phyloP scores from a whole-genome alignment of 106 monocot genomes.

The Allium sativum region DNA sequence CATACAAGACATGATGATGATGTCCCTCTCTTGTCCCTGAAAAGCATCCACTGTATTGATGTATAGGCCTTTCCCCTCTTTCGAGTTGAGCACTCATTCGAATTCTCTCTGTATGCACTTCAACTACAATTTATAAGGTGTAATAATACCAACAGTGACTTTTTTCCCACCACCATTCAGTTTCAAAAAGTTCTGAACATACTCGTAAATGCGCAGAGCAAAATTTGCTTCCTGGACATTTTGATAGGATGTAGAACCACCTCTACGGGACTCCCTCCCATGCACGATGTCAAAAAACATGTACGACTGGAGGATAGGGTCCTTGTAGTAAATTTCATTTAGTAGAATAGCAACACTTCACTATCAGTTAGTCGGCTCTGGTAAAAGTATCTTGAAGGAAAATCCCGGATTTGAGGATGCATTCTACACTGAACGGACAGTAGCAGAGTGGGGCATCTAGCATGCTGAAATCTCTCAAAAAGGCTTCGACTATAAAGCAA shows the following conservation, averaged over 20 bases:
- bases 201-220: slow-evolving; percentile 52
- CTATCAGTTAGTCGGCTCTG: slow-evolving; percentile 86
- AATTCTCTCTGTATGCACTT: slow-evolving; percentile 92
- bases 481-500: slow-evolving; percentile 89
- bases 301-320: slow-evolving; percentile 69
- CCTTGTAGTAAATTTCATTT: slow-evolving; percentile 69
- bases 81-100: slow-evolving; percentile 64
- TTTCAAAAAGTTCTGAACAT: slow-evolving; percentile 60
- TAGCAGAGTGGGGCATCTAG: slow-evolving; percentile 88
- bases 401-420: slow-evolving; percentile 97
- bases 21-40: slow-evolving; percentile 95
- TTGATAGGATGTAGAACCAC: slow-evolving; percentile 82
- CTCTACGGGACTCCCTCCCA: slow-evolving; percentile 82
- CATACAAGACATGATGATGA: slow-evolving; percentile 96
- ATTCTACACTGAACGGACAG: slow-evolving; percentile 94
- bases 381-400: slow-evolving; percentile 87
- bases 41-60: slow-evolving; percentile 99
- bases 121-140: slow-evolving; percentile 90
- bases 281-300: slow-evolving; percentile 81
- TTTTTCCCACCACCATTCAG: slow-evolving; percentile 59
- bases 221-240: slow-evolving; percentile 91
- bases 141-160: slow-evolving; percentile 82
- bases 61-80: slow-evolving; percentile 89
- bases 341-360: slow-evolving; percentile 53
- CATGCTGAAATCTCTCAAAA: slow-evolving; percentile 93